phyloP scores from a whole-genome alignment of 805 yeast genomes.

The Candida verbasci region DNA sequence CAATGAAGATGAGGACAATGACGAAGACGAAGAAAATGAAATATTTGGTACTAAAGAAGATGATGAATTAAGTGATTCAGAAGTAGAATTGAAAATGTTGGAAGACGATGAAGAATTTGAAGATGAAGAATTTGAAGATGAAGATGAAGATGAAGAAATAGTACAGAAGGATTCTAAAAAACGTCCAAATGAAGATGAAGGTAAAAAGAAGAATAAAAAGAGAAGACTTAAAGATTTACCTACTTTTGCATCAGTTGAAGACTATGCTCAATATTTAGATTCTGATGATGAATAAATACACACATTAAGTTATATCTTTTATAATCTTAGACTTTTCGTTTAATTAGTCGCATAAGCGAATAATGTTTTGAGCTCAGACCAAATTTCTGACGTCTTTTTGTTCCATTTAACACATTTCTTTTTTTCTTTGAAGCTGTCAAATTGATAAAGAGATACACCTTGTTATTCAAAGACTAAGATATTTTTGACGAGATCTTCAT shows the following conservation, averaged over 20 bases:
- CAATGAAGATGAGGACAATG: slow-evolving; percentile 31
- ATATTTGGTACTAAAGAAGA: slow-evolving; percentile 20
- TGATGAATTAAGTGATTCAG: slow-evolving; percentile 23
- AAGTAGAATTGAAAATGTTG: slow-evolving; percentile 16
- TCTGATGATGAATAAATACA: slow-evolving; percentile 51
- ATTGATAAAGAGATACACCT: no score
- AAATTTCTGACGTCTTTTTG: no score
- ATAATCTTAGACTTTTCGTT: no score
- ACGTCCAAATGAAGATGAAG: slow-evolving; percentile 23
- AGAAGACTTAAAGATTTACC: slow-evolving; percentile 67
- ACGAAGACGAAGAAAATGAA: slow-evolving; percentile 19
- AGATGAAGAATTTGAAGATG: slow-evolving; percentile 20
- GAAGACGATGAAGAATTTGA: no score
- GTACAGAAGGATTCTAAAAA: no score
- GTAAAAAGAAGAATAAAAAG: slow-evolving; percentile 40
- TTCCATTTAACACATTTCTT: no score
- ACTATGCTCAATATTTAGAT: slow-evolving; percentile 67
- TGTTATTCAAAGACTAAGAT: no score
- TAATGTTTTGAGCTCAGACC: no score
- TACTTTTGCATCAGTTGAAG: slow-evolving; percentile 83
- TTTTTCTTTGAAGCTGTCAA: no score
- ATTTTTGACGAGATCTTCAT: no score
- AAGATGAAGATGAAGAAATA: slow-evolving; percentile 29
- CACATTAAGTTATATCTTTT: no score
- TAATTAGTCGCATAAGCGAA: no score